Evolutionary conservation across 805 yeast species (phyloP).

Genomic region (Wickerhamomyces xylosicus): DNA sequence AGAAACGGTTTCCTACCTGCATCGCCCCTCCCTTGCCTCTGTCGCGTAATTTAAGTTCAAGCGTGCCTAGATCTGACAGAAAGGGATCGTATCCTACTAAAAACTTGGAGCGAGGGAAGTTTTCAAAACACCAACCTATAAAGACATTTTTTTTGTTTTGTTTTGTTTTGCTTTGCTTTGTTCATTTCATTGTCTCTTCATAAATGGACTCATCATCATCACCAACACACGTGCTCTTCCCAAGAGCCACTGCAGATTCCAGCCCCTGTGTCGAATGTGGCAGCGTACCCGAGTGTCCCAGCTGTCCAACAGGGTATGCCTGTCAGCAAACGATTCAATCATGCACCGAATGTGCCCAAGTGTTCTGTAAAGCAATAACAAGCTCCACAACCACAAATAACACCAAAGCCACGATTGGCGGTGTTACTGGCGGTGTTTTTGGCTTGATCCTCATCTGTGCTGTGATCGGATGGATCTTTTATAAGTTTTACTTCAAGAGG

Average conservation of each 20-base stretch:
- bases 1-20: no score
- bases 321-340: slow-evolving; percentile 49
- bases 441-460: slow-evolving; percentile 46
- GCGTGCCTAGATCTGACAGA: no score
- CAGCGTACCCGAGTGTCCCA: slow-evolving; percentile 38
- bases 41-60: no score
- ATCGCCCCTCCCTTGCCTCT: no score
- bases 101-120: no score
- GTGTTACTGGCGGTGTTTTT: slow-evolving; percentile 63
- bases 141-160: no score
- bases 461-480: slow-evolving; percentile 30
- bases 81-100: no score
- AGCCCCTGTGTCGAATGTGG: slow-evolving; percentile 33
- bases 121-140: no score
- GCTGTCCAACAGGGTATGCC: slow-evolving; percentile 38
- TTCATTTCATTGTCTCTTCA: no score
- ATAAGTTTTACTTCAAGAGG: slow-evolving; percentile 31
- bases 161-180: no score
- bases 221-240: no score
- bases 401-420: slow-evolving; percentile 29
- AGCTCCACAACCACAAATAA: slow-evolving; percentile 9
- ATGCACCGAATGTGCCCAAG: slow-evolving; percentile 45
- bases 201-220: no score
- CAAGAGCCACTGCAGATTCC: slow-evolving; percentile 9
- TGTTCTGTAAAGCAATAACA: slow-evolving; percentile 32